Evolutionary conservation across 2,329 filamentous ascomycete genomes (phyloP), one percentile per base, ranked within the genome.

Genomic region (Fusarium ambrosium): DNA sequence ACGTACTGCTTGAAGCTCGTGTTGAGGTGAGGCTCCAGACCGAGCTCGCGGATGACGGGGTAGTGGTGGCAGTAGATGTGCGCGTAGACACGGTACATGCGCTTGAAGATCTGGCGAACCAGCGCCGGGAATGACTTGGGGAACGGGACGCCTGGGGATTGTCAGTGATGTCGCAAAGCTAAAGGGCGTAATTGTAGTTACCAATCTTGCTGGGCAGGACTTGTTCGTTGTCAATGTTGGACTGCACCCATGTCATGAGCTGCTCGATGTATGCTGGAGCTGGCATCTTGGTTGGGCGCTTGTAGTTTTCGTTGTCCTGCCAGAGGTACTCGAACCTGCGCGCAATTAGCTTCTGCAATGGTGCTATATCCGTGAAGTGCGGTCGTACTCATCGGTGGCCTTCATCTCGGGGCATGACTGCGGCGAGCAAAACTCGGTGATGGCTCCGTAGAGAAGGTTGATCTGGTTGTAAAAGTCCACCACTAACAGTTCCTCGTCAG

Each of bases 381-480:
- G 22, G 18, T 37, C 91, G 75, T 89, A 97, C 93, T 99, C 97
- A 86, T 99, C 97, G 11, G 97, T 99, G n/a, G 97, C 97, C 85
- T 99, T 99, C 97, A 99, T 99, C 86, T 98, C 97, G 1, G 97
- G 97, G 83, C 97, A 99, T 75, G 95, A 95, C 82, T 97, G 93
- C 36, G 97, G 96, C 29, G 97, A 98, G 88, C 97, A 99, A 85
- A 99, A 99, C 82, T 99, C 97, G 70, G 97, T 99, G 82, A 99
- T 99, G 76, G 97, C 97, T 69, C 97, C 97, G 83, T 99, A 99
- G 69, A 99, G 92, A 39, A 99, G 90, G 86, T 99, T 99, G 88
- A 99, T 97, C 85, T 99, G 97, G 87, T 99, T 99, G 91, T 99
- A 99, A 85, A 99, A 99, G 85, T 99, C 97, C 87, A 99, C 97